These are phyloP conservation scores for Thalassiosira pacifica DNA, from an alignment of 352 stramenopile genomes.

Conservation along the genomic window DNA sequence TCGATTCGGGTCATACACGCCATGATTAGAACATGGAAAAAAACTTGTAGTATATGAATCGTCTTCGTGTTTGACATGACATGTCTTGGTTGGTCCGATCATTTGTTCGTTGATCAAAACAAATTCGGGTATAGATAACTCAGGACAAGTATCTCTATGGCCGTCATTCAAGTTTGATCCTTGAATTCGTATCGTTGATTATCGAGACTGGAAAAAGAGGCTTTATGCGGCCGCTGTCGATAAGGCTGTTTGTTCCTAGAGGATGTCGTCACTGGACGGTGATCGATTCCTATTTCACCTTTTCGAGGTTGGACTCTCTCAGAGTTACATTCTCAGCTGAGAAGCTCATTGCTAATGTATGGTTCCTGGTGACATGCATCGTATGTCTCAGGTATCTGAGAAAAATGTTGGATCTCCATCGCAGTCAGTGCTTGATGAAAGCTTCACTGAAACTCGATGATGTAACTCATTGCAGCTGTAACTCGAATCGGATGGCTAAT, in stretches of 20 bases:
- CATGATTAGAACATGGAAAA: slow-evolving; percentile 20
- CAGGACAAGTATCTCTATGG: background rate
- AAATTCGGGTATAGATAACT: background rate
- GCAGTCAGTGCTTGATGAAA: slow-evolving; percentile 25
- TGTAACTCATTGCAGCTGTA: slow-evolving; percentile 25
- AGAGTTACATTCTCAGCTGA: background rate
- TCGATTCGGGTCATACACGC: too few relatives aligned
- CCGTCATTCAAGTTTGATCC: background rate
- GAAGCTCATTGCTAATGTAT: background rate
- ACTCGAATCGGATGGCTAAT: slow-evolving; percentile 36
- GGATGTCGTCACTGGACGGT: background rate
- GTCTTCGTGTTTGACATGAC: background rate
- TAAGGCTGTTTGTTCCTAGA: too few relatives aligned
- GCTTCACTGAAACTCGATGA: slow-evolving; percentile 1
- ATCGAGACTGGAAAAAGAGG: too few relatives aligned
- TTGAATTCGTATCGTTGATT: too few relatives aligned
- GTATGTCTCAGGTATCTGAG: slow-evolving; percentile 34
- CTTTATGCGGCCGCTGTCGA: background rate
- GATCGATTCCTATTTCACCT: background rate
- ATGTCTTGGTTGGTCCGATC: background rate
- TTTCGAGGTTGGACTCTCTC: background rate
- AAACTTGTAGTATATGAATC: background rate
- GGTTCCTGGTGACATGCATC: background rate
- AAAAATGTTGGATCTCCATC: slow-evolving; percentile 27
- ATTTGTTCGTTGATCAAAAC: background rate